These are phyloP conservation scores for Zygosaccharomyces sapae DNA, from an alignment of 1,139 yeast genomes.

Conservation along the genomic window DNA sequence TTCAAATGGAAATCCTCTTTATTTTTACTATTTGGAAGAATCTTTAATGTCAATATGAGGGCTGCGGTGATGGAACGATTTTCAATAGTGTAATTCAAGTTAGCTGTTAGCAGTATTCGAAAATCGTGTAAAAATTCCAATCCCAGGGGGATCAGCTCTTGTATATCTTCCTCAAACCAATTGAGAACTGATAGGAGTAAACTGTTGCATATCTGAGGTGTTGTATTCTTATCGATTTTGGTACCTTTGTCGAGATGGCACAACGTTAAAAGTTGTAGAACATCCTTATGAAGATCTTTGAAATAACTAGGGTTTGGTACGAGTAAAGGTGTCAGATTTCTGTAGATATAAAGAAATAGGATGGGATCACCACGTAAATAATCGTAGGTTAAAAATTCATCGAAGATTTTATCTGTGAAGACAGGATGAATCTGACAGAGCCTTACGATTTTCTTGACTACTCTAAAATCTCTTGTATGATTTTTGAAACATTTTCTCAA, in stretches of 20 bases:
- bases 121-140: slow-evolving; percentile 17
- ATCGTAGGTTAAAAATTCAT: slow-evolving; percentile 17
- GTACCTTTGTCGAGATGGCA: slow-evolving; percentile 16
- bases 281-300: slow-evolving; percentile 7
- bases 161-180: slow-evolving; percentile 13
- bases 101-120: slow-evolving; percentile 14
- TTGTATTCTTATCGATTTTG: slow-evolving; percentile 5
- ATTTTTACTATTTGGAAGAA: slow-evolving; percentile 9
- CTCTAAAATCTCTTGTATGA: slow-evolving; percentile 4
- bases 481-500: slow-evolving; percentile 15
- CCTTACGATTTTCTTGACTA: slow-evolving; percentile 10
- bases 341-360: slow-evolving; percentile 13
- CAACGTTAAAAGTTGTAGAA: slow-evolving; percentile 17
- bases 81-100: slow-evolving; percentile 13
- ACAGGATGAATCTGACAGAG: slow-evolving; percentile 15
- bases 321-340: slow-evolving; percentile 11
- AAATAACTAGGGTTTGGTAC: not conserved
- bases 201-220: slow-evolving; percentile 12
- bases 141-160: slow-evolving; percentile 1
- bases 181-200: slow-evolving; percentile 16
- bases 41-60: slow-evolving; percentile 11
- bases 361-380: slow-evolving; percentile 15
- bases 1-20: slow-evolving; percentile 3
- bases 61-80: slow-evolving; percentile 16
- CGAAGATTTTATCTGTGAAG: slow-evolving; percentile 9